Percentiles rank a stretch among this genome's conserved stretches.
Conservation (phyloP, 2,329 filamentous ascomycete species). For the Scedosporium apiospermum region DNA sequence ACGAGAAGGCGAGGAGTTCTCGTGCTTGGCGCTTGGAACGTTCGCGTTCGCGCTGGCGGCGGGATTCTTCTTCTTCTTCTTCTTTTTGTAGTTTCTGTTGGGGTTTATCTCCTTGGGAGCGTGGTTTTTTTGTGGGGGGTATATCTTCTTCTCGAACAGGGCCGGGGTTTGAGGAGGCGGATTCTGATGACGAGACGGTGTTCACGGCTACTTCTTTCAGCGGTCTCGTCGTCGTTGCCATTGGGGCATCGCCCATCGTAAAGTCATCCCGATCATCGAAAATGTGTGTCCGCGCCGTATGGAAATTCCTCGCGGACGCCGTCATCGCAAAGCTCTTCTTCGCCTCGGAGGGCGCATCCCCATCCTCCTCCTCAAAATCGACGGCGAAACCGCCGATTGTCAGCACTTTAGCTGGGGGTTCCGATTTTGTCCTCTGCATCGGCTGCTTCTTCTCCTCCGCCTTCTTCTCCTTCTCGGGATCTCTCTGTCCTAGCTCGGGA, state of each 20-base stretch:
- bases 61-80: constrained; percentile 24
- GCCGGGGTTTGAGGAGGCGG: constrained; percentile 5
- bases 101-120: constrained; percentile 9
- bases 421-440: not conserved
- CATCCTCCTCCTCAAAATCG: not conserved
- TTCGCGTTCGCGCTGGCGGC: not conserved
- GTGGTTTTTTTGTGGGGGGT: constrained; percentile 5
- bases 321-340: not conserved
- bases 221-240: constrained; percentile 25
- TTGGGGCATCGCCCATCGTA: constrained; percentile 16
- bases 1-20: constrained; percentile 22
- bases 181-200: constrained; percentile 9
- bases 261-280: constrained; percentile 9
- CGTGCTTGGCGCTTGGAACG: not conserved
- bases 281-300: constrained; percentile 6
- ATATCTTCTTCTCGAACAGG: constrained; percentile 12
- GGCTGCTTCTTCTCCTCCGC: constrained; percentile 5
- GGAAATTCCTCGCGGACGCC: not conserved
- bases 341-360: not conserved
- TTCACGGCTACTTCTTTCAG: constrained; percentile 6
- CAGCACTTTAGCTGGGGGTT: constrained; percentile 13
- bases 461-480: constrained; percentile 7
- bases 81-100: constrained; percentile 12
- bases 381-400: not conserved
- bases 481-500: constrained; percentile 27